Evolutionary conservation across 768 basidiomycete genomes (phyloP).

Genomic region (Polyporus arcularius): DNA sequence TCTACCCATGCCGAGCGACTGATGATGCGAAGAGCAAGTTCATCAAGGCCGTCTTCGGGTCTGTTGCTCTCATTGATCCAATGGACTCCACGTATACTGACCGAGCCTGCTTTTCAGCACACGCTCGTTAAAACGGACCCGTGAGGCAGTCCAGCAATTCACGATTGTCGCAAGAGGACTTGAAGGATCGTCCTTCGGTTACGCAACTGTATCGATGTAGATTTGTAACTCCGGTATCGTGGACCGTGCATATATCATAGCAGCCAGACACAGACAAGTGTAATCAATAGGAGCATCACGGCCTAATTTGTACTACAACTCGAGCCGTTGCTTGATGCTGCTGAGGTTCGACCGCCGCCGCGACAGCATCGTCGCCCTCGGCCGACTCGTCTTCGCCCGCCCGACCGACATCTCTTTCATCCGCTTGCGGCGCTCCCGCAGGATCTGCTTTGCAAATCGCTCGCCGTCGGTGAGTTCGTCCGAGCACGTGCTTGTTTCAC

Average conservation of each 20-base stretch:
- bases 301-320: background rate
- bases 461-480: conserved; percentile 28
- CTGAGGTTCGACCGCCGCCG: conserved; percentile 1
- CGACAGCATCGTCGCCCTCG: conserved; percentile 13
- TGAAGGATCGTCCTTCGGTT: conserved; percentile 85
- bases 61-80: no score
- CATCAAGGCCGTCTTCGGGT: conserved; percentile 71
- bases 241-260: background rate
- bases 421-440: conserved; percentile 23
- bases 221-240: background rate
- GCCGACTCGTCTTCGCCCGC: conserved; percentile 8
- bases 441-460: conserved; percentile 23
- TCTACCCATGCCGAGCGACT: conserved; percentile 72
- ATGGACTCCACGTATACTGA: no score
- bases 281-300: background rate
- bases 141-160: conserved; percentile 88
- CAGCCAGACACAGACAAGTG: background rate
- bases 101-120: conserved; percentile 43
- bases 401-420: conserved; percentile 21
- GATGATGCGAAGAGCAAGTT: conserved; percentile 78
- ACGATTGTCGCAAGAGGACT: conserved; percentile 81
- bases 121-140: conserved; percentile 68
- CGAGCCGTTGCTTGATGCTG: no score
- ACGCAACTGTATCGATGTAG: conserved; percentile 47
- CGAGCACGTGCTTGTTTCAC: conserved; percentile 18